Conservation (phyloP, 257 asterid species). For the Forsythia viridissima region DNA sequence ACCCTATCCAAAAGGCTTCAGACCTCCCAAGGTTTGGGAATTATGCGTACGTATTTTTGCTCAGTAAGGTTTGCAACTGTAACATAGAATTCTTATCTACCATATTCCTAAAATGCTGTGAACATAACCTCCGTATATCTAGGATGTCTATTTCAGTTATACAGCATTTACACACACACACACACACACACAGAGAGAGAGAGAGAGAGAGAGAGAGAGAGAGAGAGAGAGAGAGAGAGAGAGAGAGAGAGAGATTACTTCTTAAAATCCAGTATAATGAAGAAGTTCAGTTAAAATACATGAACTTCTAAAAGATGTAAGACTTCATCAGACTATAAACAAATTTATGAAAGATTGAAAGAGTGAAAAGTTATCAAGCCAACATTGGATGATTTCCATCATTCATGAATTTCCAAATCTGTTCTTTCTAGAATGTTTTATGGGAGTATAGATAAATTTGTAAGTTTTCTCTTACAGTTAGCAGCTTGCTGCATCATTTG, state of each 20-base stretch:
- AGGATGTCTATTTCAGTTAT: background rate
- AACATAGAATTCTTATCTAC: background rate
- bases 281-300: background rate
- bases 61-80: background rate
- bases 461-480: slow-evolving; percentile 10
- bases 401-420: background rate
- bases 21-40: background rate
- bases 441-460: background rate
- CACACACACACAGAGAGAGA: too few species aligned
- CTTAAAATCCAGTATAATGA: too few species aligned
- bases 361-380: background rate
- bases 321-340: background rate
- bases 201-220: background rate
- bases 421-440: slow-evolving; percentile 1
- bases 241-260: background rate
- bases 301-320: background rate
- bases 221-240: too few species aligned
- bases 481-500: slow-evolving; percentile 16
- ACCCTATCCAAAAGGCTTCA: background rate
- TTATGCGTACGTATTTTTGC: background rate
- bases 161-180: background rate
- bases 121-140: background rate
- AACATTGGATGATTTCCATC: background rate
- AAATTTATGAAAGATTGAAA: background rate
- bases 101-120: background rate